phyloP scores from a whole-genome alignment of 192 early-diverging fungal genomes.

The Podila epigama region DNA sequence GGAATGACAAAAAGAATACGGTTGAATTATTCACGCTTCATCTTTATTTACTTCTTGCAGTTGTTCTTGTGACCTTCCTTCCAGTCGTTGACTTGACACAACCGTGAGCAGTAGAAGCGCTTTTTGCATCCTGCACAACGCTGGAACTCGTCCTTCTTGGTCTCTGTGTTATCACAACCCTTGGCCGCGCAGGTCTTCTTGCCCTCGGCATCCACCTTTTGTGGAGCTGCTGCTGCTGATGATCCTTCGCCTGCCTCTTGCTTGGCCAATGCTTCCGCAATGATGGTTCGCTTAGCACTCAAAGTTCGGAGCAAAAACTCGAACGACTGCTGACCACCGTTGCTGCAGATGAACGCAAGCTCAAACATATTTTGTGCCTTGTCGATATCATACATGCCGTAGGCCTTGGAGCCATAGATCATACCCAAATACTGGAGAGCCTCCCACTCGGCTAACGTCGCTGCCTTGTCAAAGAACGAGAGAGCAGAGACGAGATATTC shows the following conservation, averaged over 20 bases:
- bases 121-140: constrained; percentile 58
- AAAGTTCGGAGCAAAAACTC: constrained; percentile 52
- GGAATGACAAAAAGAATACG: too few species aligned
- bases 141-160: constrained; percentile 51
- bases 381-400: constrained; percentile 58
- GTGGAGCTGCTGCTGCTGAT: constrained; percentile 27
- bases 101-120: constrained; percentile 58
- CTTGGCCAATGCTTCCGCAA: constrained; percentile 42
- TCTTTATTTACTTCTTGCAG: constrained; percentile 33
- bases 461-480: constrained; percentile 37
- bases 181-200: constrained; percentile 47
- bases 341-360: constrained; percentile 52
- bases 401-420: constrained; percentile 60
- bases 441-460: constrained; percentile 47
- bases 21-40: background rate
- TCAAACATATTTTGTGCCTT: constrained; percentile 59
- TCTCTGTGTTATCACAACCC: constrained; percentile 53
- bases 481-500: constrained; percentile 55
- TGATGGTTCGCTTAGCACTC: constrained; percentile 43
- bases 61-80: constrained; percentile 54
- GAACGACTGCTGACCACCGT: constrained; percentile 55
- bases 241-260: constrained; percentile 47
- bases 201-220: constrained; percentile 21
- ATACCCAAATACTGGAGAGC: constrained; percentile 57
- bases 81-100: constrained; percentile 62